Evolutionary conservation across 2,329 filamentous ascomycete genomes (phyloP), one percentile per base, ranked within the genome.

Genomic region (Apiospora koreana): DNA sequence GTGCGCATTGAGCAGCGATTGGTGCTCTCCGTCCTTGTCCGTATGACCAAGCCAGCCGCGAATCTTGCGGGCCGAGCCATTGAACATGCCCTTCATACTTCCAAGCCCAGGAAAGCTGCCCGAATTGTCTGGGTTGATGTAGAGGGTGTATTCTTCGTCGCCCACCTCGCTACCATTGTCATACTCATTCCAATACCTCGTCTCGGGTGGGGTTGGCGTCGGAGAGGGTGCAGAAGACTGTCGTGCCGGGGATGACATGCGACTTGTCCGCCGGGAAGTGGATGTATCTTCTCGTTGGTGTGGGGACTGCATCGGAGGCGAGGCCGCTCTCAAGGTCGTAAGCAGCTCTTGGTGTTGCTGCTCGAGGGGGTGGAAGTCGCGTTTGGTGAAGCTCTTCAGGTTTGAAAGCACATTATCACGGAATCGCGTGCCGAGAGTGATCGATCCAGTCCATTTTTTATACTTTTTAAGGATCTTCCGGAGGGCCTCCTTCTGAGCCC

Each of bases 391-490:
- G 80, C 91, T 93, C 80, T 91, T 92, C 4, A 89, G 90, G 69
- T 89, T 85, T 67, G 84, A 84, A 65, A 94, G 84, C 31, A 95
- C 82, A 74, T 91, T 87, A 41, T 91, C 86, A 72, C 88, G 89
- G 80, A 96, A 93, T 31, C 91, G 88, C 64, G 84, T 83, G 71
- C 88, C 87, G 28, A 96, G 83, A 0, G 87, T 85, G 7, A 85
- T 85, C 28, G 93, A 94, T 50, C 90, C 90, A 3, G 93, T 95
- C 94, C 94, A 96, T 86, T 94, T 95, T 84, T 86, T 88, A 81
- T 96, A 95, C 79, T 97, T 97, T 79, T 95, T 96, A 43, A 95
- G 83, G 46, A 97, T 91, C 81, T 97, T 97, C 69, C 89, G 88
- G 76, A 97, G 95, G 4, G 92, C 94, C 5, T 91, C 88, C 12